Conservation (phyloP, 2,329 filamentous ascomycete genomes). For the Arthrinium phaeospermum region DNA sequence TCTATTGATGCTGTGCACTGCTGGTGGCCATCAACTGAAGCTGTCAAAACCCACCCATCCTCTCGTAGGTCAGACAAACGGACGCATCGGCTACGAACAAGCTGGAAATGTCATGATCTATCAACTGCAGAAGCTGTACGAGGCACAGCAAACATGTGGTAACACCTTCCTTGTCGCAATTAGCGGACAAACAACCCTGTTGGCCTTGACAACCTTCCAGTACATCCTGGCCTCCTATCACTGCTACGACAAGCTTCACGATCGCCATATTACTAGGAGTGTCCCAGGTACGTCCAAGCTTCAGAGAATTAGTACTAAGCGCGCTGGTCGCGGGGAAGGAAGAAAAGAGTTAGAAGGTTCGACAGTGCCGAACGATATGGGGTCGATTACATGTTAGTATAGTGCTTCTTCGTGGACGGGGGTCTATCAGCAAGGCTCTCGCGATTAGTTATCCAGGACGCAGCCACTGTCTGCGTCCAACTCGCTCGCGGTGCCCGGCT, state of each 20-base stretch:
- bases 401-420: not conserved
- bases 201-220: not conserved
- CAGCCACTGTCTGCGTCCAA: not conserved
- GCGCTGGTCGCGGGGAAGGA: not conserved
- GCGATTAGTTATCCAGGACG: constrained; percentile 1
- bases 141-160: constrained; percentile 15
- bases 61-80: not conserved
- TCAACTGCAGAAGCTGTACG: constrained; percentile 9
- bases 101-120: constrained; percentile 6
- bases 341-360: not conserved
- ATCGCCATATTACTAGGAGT: not conserved
- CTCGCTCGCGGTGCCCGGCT: not conserved
- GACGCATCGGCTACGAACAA: constrained; percentile 4
- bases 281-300: not conserved
- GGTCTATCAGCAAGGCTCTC: not conserved
- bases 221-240: not conserved
- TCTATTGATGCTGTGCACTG: constrained; percentile 1
- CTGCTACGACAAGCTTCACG: not conserved
- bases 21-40: not conserved
- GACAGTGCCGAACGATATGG: not conserved
- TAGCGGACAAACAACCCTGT: not conserved
- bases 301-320: not conserved
- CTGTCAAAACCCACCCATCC: not conserved
- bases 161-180: constrained; percentile 4
- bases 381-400: not conserved